A percentile compares a stretch with the other conserved stretches of the same genome.
phyloP scores from a whole-genome alignment of 2,329 filamentous ascomycete genomes.

The Sporothrix variecibatus region DNA sequence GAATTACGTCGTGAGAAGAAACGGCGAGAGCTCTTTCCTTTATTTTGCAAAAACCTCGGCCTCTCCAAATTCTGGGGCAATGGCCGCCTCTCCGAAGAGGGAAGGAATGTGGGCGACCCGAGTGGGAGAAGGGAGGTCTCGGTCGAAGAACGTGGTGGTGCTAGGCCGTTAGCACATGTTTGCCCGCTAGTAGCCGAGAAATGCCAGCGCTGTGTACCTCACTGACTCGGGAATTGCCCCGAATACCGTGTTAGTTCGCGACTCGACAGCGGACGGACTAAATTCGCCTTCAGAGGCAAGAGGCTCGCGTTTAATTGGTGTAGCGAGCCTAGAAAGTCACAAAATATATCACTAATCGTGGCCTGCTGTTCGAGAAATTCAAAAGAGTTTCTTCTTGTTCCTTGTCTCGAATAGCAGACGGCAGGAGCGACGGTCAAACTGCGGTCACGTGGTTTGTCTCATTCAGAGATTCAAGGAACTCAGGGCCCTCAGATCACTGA shows the following conservation, averaged over 20 bases:
- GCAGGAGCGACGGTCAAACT: neutral
- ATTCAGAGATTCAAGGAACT: neutral
- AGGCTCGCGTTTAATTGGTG: neutral
- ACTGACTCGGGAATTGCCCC: slow-evolving; percentile 6
- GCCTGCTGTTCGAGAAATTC: neutral
- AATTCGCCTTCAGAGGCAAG: neutral
- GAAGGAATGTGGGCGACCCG: slow-evolving; percentile 14
- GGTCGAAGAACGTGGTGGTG: neutral
- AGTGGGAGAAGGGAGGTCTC: neutral
- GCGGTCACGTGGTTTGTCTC: neutral
- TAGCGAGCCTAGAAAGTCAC: neutral
- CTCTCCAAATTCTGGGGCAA: slow-evolving; percentile 17
- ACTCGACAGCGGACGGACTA: neutral
- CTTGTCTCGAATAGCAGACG: neutral
- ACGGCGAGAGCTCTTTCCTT: neutral
- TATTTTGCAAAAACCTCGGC: slow-evolving; percentile 21
- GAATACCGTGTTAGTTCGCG: neutral
- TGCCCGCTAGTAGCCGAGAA: slow-evolving; percentile 23
- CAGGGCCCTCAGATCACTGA: neutral
- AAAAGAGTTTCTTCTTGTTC: neutral
- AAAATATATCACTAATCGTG: neutral
- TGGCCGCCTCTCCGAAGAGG: neutral
- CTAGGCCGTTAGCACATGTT: slow-evolving; percentile 12
- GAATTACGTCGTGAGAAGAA: neutral
- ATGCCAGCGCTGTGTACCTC: slow-evolving; percentile 1